A percentile compares a stretch with the other conserved stretches of the same genome.
Evolutionary conservation across 2,329 filamentous ascomycete species (phyloP).

Genomic region (Aspergillus clavatus): DNA sequence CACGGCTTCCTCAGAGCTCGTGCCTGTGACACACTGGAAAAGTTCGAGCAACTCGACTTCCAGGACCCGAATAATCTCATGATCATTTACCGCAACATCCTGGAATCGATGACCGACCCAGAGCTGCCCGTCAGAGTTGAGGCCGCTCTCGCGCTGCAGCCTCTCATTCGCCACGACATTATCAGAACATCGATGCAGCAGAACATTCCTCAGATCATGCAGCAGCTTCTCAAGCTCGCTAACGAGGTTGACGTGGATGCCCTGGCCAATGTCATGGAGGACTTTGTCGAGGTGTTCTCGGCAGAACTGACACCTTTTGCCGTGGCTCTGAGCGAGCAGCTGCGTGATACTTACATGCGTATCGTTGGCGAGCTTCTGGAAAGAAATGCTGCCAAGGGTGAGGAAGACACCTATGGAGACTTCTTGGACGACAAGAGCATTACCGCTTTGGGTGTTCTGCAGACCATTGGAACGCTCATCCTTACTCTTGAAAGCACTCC

Average conservation of each 20-base stretch:
- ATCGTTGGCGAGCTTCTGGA: constrained; percentile 90
- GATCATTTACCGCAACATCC: constrained; percentile 91
- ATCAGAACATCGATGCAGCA: constrained; percentile 95
- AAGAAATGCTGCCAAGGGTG: constrained; percentile 69
- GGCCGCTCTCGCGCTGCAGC: constrained; percentile 87
- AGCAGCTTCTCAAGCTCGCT: constrained; percentile 91
- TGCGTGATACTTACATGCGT: constrained; percentile 90
- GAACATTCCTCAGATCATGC: constrained; percentile 98
- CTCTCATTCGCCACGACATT: constrained; percentile 89
- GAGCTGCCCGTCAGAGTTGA: constrained; percentile 91
- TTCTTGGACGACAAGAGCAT: constrained; percentile 98
- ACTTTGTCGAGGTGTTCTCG: constrained; percentile 99
- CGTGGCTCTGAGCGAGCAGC: constrained; percentile 89
- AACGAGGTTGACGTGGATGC: constrained; percentile 98
- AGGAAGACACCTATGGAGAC: constrained; percentile 77
- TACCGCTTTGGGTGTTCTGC: constrained; percentile 88
- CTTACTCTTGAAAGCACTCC: constrained; percentile 95
- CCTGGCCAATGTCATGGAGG: constrained; percentile 97
- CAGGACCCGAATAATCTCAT: constrained; percentile 94
- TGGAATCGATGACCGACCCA: constrained; percentile 94
- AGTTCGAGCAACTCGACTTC: constrained; percentile 96
- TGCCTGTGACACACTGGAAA: constrained; percentile 95
- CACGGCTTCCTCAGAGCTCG: constrained; percentile 90
- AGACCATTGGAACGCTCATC: constrained; percentile 96
- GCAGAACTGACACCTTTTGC: constrained; percentile 94